phyloP scores from a whole-genome alignment of 345 rosid species.

The Acer negundo region DNA sequence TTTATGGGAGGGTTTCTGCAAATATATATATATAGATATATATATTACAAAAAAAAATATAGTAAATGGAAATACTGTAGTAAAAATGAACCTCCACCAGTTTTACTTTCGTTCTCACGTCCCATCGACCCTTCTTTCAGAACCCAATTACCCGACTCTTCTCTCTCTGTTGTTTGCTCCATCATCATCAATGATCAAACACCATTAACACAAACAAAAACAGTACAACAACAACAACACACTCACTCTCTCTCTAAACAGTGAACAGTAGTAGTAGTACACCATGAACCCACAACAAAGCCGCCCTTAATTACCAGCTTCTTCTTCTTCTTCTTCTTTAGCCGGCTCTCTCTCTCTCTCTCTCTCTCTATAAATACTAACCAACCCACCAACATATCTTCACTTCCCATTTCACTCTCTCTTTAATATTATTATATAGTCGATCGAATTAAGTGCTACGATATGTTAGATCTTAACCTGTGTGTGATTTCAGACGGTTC shows the following conservation, averaged over 20 bases:
- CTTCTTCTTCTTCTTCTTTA: neutral
- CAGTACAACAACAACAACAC: neutral
- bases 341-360: neutral
- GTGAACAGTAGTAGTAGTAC: neutral
- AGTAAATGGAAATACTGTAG: neutral
- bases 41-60: too few species aligned
- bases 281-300: neutral
- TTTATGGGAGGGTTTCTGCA: too few species aligned
- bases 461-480: slow-evolving; percentile 59
- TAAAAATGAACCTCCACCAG: neutral
- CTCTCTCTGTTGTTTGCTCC: neutral
- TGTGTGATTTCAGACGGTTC: slow-evolving; percentile 22
- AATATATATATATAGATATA: too few species aligned
- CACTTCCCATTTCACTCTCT: neutral
- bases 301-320: neutral
- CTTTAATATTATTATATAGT: neutral
- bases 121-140: neutral
- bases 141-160: neutral
- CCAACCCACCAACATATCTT: neutral
- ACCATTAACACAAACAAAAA: neutral
- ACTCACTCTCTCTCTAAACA: too few species aligned
- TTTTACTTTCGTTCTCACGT: neutral
- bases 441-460: too few species aligned
- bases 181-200: neutral
- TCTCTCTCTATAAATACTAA: neutral